Percentiles rank a stretch among this genome's conserved stretches.
These are phyloP conservation scores for Aureobasidium sp. DNA, from an alignment of 2,329 filamentous ascomycete genomes.

Conservation along the genomic window DNA sequence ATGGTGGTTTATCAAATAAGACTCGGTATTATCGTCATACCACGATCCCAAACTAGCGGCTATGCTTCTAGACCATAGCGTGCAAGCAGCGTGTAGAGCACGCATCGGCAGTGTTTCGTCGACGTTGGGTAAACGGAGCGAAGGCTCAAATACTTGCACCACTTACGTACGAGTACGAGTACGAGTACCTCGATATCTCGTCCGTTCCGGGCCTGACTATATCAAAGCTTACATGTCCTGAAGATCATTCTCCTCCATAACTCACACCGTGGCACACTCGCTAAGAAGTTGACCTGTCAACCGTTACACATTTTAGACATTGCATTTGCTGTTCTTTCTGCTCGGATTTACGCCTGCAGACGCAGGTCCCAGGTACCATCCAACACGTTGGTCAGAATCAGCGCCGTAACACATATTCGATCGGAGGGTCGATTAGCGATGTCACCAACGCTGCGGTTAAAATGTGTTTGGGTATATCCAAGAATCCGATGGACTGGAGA, in stretches of 20 bases:
- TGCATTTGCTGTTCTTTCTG: not conserved
- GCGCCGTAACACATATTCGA: not conserved
- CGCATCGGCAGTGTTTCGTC: not conserved
- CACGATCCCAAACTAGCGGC: not conserved
- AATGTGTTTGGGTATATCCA: conserved; percentile 8
- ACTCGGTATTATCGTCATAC: not conserved
- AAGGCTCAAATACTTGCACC: not conserved
- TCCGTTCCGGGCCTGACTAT: not conserved
- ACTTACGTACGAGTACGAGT: not conserved
- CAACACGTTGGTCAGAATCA: not conserved
- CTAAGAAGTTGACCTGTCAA: conserved; percentile 3
- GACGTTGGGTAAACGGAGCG: not conserved
- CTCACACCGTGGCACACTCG: not conserved
- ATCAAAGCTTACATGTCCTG: not conserved
- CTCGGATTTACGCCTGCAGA: not conserved
- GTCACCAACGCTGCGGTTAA: not conserved
- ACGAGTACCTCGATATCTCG: not conserved
- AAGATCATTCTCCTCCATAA: not conserved
- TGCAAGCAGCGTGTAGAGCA: not conserved
- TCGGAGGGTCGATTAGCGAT: not conserved
- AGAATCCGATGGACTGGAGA: not conserved
- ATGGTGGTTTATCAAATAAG: not conserved
- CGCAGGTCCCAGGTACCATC: conserved; percentile 3
- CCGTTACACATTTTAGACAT: not conserved
- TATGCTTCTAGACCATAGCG: not conserved